Conservation (phyloP, 78 protist genomes). For the Creolimax fragrantissima region DNA sequence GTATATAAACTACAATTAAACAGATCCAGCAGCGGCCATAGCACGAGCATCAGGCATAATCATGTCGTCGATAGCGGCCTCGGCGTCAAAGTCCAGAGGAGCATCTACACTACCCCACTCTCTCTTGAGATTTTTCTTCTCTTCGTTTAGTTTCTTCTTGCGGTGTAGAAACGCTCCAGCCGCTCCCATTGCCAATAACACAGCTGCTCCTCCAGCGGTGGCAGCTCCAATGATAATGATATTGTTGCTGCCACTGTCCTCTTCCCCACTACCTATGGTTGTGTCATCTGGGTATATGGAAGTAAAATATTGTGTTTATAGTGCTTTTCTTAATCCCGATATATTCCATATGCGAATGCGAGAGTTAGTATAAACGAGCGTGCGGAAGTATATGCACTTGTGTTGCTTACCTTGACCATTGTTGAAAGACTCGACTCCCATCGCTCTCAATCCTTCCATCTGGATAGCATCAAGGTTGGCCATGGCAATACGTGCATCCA, state of each 20-base stretch:
- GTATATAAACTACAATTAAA: too few species aligned
- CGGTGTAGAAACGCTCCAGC: background rate
- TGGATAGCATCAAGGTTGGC: background rate
- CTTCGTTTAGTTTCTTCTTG: background rate
- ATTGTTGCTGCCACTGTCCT: background rate
- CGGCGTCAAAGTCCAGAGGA: background rate
- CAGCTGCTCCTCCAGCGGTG: background rate
- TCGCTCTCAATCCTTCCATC: background rate
- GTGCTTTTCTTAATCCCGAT: too few species aligned
- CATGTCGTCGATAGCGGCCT: background rate
- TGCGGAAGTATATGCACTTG: too few species aligned
- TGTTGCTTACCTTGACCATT: background rate
- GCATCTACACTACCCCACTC: background rate
- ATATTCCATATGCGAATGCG: too few species aligned
- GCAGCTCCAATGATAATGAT: background rate
- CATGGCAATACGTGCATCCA: background rate
- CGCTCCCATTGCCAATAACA: background rate
- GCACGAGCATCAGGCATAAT: background rate
- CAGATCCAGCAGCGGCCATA: background rate
- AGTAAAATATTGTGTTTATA: too few species aligned
- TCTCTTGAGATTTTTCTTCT: background rate
- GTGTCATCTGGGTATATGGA: too few species aligned
- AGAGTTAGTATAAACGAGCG: too few species aligned
- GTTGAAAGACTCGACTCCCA: background rate
- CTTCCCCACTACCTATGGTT: background rate